These are phyloP conservation scores for Chenopodium album DNA, from an alignment of 148 eudicot genomes.

Conservation along the genomic window DNA sequence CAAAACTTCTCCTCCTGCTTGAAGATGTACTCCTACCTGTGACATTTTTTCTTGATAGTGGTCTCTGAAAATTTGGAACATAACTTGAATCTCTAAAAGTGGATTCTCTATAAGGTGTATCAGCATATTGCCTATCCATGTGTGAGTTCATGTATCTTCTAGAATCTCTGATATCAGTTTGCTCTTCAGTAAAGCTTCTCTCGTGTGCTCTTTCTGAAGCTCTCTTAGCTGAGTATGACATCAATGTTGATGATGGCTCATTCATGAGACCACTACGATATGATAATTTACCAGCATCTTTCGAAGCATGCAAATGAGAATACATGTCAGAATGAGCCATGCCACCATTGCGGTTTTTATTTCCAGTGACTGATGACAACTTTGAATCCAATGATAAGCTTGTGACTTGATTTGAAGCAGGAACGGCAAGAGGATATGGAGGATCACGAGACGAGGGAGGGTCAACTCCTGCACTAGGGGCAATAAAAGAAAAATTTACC, in stretches of 20 bases:
- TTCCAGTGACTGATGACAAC: constrained; percentile 48
- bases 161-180: constrained; percentile 54
- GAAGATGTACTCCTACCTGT: constrained; percentile 66
- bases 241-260: constrained; percentile 54
- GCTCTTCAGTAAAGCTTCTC: constrained; percentile 60
- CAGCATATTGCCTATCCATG: constrained; percentile 64
- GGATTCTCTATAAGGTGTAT: constrained; percentile 60
- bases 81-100: constrained; percentile 63
- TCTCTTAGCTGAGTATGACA: constrained; percentile 63
- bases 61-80: constrained; percentile 91
- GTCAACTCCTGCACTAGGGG: constrained; percentile 99
- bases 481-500: constrained; percentile 43
- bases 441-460: constrained; percentile 99
- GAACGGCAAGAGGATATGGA: constrained; percentile 88
- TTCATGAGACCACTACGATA: constrained; percentile 48
- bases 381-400: constrained; percentile 63
- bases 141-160: constrained; percentile 63
- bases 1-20: constrained; percentile 87
- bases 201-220: constrained; percentile 70
- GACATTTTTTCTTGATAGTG: constrained; percentile 76
- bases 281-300: constrained; percentile 63
- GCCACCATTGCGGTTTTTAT: constrained; percentile 71
- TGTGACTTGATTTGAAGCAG: constrained; percentile 76
- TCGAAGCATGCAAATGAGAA: constrained; percentile 76
- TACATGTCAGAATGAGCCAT: constrained; percentile 66